Conservation (phyloP, 805 yeast genomes). For the Barnettozyma botsteinii region DNA sequence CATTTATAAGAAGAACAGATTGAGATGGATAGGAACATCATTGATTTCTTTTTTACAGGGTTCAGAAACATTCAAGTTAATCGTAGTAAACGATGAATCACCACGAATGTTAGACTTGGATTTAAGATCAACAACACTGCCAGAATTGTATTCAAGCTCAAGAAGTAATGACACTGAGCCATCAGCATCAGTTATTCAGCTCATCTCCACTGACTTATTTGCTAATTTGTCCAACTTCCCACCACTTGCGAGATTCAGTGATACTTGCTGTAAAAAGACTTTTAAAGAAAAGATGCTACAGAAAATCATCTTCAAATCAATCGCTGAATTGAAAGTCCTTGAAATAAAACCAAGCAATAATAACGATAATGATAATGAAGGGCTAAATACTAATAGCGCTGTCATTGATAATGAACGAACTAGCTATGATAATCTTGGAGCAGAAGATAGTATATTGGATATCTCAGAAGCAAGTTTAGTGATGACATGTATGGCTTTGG, state of each 20-base stretch:
- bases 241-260: conserved; percentile 21
- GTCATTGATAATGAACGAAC: too few relatives aligned
- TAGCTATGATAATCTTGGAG: not conserved
- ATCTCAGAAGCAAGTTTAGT: conserved; percentile 20
- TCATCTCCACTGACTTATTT: conserved; percentile 3
- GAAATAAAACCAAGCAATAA: conserved; percentile 12
- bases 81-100: conserved; percentile 29
- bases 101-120: conserved; percentile 26
- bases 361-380: not conserved
- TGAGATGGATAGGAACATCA: conserved; percentile 37
- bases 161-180: not conserved
- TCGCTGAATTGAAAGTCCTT: conserved; percentile 21
- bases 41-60: conserved; percentile 31
- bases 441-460: conserved; percentile 9
- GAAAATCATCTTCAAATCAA: conserved; percentile 11
- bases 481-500: conserved; percentile 21
- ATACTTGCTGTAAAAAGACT: conserved; percentile 1
- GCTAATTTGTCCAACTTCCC: conserved; percentile 14
- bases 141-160: too few relatives aligned
- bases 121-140: not conserved
- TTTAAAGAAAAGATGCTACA: conserved; percentile 10
- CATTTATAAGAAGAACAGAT: conserved; percentile 24
- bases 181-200: not conserved
- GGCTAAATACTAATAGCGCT: conserved; percentile 2
- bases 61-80: conserved; percentile 29